These are phyloP conservation scores for Orbilia oligospora DNA, from an alignment of 2,329 filamentous ascomycete genomes.

Conservation along the genomic window DNA sequence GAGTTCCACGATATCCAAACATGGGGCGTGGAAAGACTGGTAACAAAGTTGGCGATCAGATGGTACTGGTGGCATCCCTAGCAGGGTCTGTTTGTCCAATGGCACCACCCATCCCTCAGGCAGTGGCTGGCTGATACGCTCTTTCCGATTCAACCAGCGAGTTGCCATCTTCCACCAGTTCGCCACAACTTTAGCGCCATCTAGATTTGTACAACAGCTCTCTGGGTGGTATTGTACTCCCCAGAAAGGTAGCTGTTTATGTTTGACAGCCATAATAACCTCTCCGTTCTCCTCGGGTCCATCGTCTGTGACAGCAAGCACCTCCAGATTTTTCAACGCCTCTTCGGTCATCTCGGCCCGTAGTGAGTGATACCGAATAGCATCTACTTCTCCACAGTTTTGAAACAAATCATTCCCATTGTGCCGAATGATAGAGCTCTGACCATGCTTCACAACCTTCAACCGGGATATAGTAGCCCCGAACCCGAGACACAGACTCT, in stretches of 20 bases:
- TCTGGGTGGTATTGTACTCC: slow-evolving; percentile 93
- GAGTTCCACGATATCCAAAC: slow-evolving; percentile 57
- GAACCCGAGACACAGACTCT: slow-evolving; percentile 80
- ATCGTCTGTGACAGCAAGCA: slow-evolving; percentile 66
- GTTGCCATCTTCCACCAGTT: slow-evolving; percentile 82
- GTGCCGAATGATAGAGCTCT: slow-evolving; percentile 79
- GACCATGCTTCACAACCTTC: slow-evolving; percentile 83
- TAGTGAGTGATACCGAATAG: slow-evolving; percentile 68
- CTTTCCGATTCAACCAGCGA: slow-evolving; percentile 72
- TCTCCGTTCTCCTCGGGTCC: slow-evolving; percentile 68
- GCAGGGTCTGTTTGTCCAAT: slow-evolving; percentile 58
- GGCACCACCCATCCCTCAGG: slow-evolving; percentile 62
- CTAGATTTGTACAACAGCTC: slow-evolving; percentile 83
- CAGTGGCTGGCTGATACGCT: slow-evolving; percentile 44
- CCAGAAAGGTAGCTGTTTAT: slow-evolving; percentile 80
- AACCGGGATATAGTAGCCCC: slow-evolving; percentile 78
- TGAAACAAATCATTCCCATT: slow-evolving; percentile 76
- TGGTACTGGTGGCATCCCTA: slow-evolving; percentile 17
- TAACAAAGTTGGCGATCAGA: neutral
- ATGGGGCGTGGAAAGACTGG: slow-evolving; percentile 49
- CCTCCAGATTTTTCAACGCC: slow-evolving; percentile 63
- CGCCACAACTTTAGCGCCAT: slow-evolving; percentile 75
- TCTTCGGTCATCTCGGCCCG: slow-evolving; percentile 64
- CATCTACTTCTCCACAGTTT: slow-evolving; percentile 68
- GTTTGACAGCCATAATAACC: slow-evolving; percentile 84